Percentiles rank a stretch among this genome's conserved stretches.
These are phyloP conservation scores for Lecanicillium sp. DNA, from an alignment of 2,329 filamentous ascomycete species.

Conservation along the genomic window DNA sequence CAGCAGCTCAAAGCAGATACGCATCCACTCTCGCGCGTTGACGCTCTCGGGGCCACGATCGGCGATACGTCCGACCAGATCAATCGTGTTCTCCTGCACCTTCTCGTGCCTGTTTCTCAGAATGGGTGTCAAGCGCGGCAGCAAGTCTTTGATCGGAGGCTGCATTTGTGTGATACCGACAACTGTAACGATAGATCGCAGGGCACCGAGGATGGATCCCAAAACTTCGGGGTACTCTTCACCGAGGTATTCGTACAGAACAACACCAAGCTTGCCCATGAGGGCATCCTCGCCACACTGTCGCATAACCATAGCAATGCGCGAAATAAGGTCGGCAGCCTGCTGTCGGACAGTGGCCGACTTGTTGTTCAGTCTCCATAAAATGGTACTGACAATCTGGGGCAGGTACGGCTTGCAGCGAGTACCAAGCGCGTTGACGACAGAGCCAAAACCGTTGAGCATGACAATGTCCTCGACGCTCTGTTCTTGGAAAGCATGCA, in stretches of 20 bases:
- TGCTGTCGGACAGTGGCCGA: conserved; percentile 94
- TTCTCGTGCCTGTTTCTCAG: conserved; percentile 97
- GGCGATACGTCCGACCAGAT: conserved; percentile 94
- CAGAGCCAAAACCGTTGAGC: conserved; percentile 95
- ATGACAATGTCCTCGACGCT: conserved; percentile 94
- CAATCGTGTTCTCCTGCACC: conserved; percentile 98
- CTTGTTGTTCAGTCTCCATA: conserved; percentile 97
- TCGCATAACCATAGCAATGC: conserved; percentile 98
- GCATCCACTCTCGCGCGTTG: conserved; percentile 98
- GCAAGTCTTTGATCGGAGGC: conserved; percentile 90
- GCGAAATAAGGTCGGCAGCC: conserved; percentile 90
- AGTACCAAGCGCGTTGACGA: conserved; percentile 89
- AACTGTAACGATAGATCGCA: conserved; percentile 94
- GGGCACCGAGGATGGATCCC: conserved; percentile 88
- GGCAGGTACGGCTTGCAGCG: conserved; percentile 95
- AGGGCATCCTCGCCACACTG: conserved; percentile 94
- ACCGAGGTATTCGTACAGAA: conserved; percentile 95
- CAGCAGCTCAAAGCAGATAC: conserved; percentile 96
- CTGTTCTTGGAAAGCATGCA: conserved; percentile 96
- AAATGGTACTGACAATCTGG: conserved; percentile 93
- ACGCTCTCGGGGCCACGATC: conserved; percentile 95
- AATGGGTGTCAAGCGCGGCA: conserved; percentile 95
- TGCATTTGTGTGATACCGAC: conserved; percentile 98
- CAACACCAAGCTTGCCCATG: conserved; percentile 90
- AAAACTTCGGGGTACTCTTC: conserved; percentile 98